Base-by-base conservation (phyloP, 306 rosid species). In the Castanea crenata region DNA sequence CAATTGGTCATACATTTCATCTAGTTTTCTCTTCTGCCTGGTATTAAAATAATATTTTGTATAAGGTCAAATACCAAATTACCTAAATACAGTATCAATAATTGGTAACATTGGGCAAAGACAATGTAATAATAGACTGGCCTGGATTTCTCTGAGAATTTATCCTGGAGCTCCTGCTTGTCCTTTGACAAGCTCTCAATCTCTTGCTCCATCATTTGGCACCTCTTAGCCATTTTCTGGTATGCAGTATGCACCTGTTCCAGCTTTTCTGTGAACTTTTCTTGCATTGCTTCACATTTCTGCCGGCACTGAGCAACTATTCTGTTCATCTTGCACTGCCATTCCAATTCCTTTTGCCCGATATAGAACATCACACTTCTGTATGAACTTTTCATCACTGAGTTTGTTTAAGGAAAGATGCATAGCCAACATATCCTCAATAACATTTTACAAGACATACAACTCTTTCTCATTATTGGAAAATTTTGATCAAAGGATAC, bases 11-110 rank as follows among this genome's bases (percentile, higher is more conserved):
- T 96, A 96, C 99, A 96, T 91, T 88, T 96, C 99, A 82, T 96
- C 99, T 77, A 96, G 84, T 87, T 96, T 96, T 85, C 99, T 93
- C 96, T 96, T 96, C 87, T 96, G 99, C 88, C 99, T 96, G 91
- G 69, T 70, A 83, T 73, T 59, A 65, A 59, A 85, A 71, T 65
- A 57, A 55, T 7, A 69, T 73, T 35, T 55, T 63, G 49, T 44
- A 76, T 73, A 83, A 70, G 58, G 70, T 61, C 41, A 14, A 35
- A 35, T 35, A 19, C 52, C 72, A 74, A 57, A 80, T 61, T 84
- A 32, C 59, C 8, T 69, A 44, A 84, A 68, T 74, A 8, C 56
- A 44, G 44, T 34, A 29, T 55, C 80, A 35, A 62, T 56, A 77
- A 44, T 67, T 34, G 61, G 46, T 72, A 29, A 10, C 35, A 68